Base-by-base conservation (phyloP, 2,329 filamentous ascomycete genomes). In the Lachnellula suecica region DNA sequence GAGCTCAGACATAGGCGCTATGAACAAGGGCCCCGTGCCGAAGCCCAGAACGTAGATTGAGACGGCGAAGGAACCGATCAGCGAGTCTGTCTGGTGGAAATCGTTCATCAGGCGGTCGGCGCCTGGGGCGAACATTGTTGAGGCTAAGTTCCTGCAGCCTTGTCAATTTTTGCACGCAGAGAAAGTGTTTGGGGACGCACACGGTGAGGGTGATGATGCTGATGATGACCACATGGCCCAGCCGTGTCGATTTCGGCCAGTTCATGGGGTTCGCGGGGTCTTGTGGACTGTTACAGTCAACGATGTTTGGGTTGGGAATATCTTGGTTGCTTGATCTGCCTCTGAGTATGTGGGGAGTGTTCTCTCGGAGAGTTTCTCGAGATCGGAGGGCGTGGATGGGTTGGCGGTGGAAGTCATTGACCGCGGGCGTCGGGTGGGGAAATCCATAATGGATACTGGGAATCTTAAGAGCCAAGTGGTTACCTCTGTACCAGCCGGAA, bases 1-100 rank as follows among this genome's bases (percentile, higher is more conserved):
- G 4, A 82, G 65, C 63, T 87, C 83, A 7, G 76, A 81, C 5
- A 85, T 52, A 0, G 84, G 83, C 20, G 54, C 38, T 1, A 34
- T 9, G 2, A 23, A 52, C 19, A 53, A 62, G 0, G 76, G 73
- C 2, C 58, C 51, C 15, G 54, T 20, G 2, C 38, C 47, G 7
- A 56, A 54, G 11, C 51, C 47, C 19, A 53, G 41, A 25, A 56
- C 41, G n/a, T 48, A 55, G 8, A 53, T 25, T 17, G 22, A 17
- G 5, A 44, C 24, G 15, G 42, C 17, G 17, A 44, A 44, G 23
- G 42, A 17, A 17, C 24, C 42, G 24, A 44, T 44, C 29, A 25
- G 25, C 29, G 42, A 25, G 37, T 25, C 25, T 11, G 20, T n/a
- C 17, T 27, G 23, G 15, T 47, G 45, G 15, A 47, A 40, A 22